A percentile compares a stretch with the other conserved stretches of the same genome.
phyloP scores from a whole-genome alignment of 1,284 basidiomycete genomes.

The Apiotrichum sp. region DNA sequence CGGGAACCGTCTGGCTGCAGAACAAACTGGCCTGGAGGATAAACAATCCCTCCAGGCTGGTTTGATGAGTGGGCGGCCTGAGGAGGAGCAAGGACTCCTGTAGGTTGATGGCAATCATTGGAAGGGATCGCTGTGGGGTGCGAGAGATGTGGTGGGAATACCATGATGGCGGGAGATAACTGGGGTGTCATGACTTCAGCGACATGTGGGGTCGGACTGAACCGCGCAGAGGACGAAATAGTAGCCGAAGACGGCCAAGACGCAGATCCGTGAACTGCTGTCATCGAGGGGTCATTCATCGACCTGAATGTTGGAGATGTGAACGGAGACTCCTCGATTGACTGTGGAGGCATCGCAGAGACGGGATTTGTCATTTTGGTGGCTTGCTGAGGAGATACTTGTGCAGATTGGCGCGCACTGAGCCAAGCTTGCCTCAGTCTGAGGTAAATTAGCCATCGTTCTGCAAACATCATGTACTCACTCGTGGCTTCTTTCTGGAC shows the following conservation, averaged over 20 bases:
- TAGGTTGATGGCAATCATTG: not conserved
- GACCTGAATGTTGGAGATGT: conserved; percentile 8
- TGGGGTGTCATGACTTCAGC: not conserved
- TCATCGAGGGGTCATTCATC: not conserved
- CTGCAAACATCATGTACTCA: not conserved
- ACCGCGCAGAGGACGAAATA: not conserved
- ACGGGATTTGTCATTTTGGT: not conserved
- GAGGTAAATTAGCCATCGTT: not conserved
- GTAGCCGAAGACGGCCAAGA: not conserved
- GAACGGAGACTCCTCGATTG: conserved; percentile 8
- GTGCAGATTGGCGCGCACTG: not conserved
- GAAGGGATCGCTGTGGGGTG: not conserved
- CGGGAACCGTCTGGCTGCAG: conserved; percentile 2
- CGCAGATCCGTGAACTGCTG: not conserved
- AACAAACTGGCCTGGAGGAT: conserved; percentile 3
- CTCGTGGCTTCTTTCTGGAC: conserved; percentile 55
- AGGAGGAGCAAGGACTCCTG: not conserved
- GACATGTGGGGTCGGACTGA: not conserved
- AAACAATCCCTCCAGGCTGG: not conserved
- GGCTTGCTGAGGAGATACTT: not conserved
- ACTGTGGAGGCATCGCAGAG: conserved; percentile 1
- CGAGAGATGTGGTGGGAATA: not conserved
- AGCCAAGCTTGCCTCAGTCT: conserved; percentile 5
- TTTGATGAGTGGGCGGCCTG: not conserved
- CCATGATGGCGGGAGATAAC: not conserved